These are phyloP conservation scores for Ogataea naganishii DNA, from an alignment of 805 yeast species.

Conservation along the genomic window DNA sequence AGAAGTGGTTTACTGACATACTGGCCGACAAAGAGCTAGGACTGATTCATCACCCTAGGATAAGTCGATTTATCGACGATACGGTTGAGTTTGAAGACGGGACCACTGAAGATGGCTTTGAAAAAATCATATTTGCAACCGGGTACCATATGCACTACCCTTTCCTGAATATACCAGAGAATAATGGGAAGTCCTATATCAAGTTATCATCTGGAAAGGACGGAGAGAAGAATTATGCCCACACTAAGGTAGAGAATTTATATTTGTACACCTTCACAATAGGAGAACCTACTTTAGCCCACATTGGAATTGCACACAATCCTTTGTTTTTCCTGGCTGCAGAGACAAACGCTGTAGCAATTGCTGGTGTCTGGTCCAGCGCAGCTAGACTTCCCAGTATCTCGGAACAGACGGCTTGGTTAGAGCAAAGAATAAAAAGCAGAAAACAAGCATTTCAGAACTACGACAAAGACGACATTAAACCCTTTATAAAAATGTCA, in stretches of 20 bases:
- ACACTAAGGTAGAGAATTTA: slow-evolving; percentile 13
- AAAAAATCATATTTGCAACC: slow-evolving; percentile 37
- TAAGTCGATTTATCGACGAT: slow-evolving; percentile 16
- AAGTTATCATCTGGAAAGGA: slow-evolving; percentile 3
- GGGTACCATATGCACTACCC: slow-evolving; percentile 43
- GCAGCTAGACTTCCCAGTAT: slow-evolving; percentile 28
- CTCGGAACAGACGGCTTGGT: slow-evolving; percentile 29
- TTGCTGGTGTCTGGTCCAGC: slow-evolving; percentile 49
- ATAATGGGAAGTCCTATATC: slow-evolving; percentile 5
- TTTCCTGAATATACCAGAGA: slow-evolving; percentile 18
- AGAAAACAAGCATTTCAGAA: slow-evolving; percentile 8
- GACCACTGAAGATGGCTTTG: slow-evolving; percentile 21
- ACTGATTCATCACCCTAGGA: slow-evolving; percentile 19
- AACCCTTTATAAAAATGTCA: slow-evolving; percentile 9
- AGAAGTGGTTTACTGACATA: slow-evolving; percentile 32
- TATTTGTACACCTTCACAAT: slow-evolving; percentile 28
- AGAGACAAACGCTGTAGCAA: slow-evolving; percentile 44
- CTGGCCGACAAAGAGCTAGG: slow-evolving; percentile 22
- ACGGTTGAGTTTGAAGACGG: slow-evolving; percentile 25
- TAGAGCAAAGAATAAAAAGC: slow-evolving; percentile 8
- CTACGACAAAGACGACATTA: too few relatives aligned
- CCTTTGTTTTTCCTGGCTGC: slow-evolving; percentile 39
- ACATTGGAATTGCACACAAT: slow-evolving; percentile 32
- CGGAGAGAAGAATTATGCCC: slow-evolving; percentile 6
- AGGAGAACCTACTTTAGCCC: slow-evolving; percentile 34